These are phyloP conservation scores for Starmera pachycereana DNA, from an alignment of 805 yeast genomes.

Conservation along the genomic window DNA sequence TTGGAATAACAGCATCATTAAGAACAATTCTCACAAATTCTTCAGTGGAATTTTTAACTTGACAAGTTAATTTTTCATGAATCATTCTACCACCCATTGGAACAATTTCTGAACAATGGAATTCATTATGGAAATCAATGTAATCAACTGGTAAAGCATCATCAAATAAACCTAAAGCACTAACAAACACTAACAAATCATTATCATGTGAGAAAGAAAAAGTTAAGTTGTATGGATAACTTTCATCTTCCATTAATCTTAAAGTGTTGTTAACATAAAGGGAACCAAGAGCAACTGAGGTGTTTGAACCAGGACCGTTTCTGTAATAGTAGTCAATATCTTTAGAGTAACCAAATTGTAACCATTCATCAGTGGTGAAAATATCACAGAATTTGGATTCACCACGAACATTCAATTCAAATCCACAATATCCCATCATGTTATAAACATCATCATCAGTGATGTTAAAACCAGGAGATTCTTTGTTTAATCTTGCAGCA, in stretches of 20 bases:
- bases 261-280: conserved; percentile 44
- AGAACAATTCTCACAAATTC: conserved; percentile 36
- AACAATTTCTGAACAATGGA: conserved; percentile 36
- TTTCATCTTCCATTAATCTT: conserved; percentile 34
- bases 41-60: conserved; percentile 16
- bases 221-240: conserved; percentile 46
- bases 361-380: conserved; percentile 59
- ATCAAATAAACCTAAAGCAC: conserved; percentile 50
- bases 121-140: conserved; percentile 36
- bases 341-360: conserved; percentile 47
- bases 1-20: conserved; percentile 46
- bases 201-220: conserved; percentile 71
- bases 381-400: conserved; percentile 55
- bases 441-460: conserved; percentile 40
- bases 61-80: conserved; percentile 38
- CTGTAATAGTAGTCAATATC: conserved; percentile 53
- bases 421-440: conserved; percentile 60
- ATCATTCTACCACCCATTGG: conserved; percentile 51
- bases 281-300: conserved; percentile 50
- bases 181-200: conserved; percentile 46
- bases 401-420: conserved; percentile 63
- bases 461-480: conserved; percentile 45
- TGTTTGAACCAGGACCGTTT: conserved; percentile 53
- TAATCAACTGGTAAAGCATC: conserved; percentile 31
- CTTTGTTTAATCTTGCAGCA: conserved; percentile 42